These are phyloP conservation scores for Puccinia triticina DNA, from an alignment of 1,284 basidiomycete species.

Conservation along the genomic window DNA sequence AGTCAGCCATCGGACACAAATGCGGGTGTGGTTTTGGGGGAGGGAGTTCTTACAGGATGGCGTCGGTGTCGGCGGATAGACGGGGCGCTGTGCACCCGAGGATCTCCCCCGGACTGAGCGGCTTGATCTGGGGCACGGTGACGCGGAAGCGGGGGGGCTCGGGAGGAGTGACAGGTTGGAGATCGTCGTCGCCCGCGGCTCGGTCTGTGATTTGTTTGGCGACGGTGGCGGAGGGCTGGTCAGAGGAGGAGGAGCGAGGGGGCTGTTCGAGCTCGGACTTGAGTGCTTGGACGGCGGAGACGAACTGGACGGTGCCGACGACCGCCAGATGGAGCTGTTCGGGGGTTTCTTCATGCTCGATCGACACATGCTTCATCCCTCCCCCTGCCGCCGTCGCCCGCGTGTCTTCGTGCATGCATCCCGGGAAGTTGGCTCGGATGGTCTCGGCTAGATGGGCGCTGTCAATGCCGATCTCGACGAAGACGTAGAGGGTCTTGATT, in stretches of 20 bases:
- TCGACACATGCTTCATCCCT: slow-evolving; percentile 10
- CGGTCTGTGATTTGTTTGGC: slow-evolving; percentile 55
- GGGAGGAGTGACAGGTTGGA: slow-evolving; percentile 50
- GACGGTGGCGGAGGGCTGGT: not conserved
- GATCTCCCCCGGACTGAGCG: slow-evolving; percentile 93
- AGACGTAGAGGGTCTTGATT: slow-evolving; percentile 95
- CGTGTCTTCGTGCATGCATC: slow-evolving; percentile 57
- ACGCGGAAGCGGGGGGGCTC: slow-evolving; percentile 68
- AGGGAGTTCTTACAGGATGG: slow-evolving; percentile 79
- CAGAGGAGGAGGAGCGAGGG: not conserved
- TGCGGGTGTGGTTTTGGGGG: no score
- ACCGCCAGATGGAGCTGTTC: slow-evolving; percentile 67
- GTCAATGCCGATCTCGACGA: slow-evolving; percentile 96
- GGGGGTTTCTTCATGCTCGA: not conserved
- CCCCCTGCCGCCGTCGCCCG: not conserved
- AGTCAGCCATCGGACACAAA: not conserved
- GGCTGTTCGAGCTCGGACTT: slow-evolving; percentile 70
- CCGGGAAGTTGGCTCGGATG: slow-evolving; percentile 78
- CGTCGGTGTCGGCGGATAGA: slow-evolving; percentile 73
- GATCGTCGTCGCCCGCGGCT: slow-evolving; percentile 58
- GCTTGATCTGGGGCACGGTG: slow-evolving; percentile 84
- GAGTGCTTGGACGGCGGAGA: slow-evolving; percentile 81
- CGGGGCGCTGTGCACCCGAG: slow-evolving; percentile 93
- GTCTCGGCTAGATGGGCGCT: slow-evolving; percentile 78
- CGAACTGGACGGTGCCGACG: slow-evolving; percentile 94